Evolutionary conservation across 768 basidiomycete genomes (phyloP), one percentile per base, ranked within the genome.

Genomic region (Tulasnella sp.): DNA sequence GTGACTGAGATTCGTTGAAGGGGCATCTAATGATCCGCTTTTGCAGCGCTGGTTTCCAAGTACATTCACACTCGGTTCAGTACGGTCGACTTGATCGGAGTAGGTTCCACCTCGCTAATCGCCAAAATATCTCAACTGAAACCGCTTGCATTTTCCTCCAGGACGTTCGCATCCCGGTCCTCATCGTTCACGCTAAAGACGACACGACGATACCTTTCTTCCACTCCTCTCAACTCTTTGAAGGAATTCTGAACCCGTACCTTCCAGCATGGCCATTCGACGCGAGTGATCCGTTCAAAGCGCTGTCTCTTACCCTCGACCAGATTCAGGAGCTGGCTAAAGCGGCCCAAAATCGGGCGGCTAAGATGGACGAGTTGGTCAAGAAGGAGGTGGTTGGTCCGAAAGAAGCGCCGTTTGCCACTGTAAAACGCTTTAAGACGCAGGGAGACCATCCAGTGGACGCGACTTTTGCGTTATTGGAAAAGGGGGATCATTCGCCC

Each of bases 101-200:
- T 93, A 79, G 71, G 88, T 11, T 14, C 29, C 76, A 49, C 71
- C 39, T 34, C 76, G 67, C 34, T 74, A 22, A 22, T n/a, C n/a
- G 45, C 45, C 2, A 77, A 54, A 42, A 72, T 38, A 40, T 25
- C 58, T 36, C 36, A 37, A 78, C 19, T 49, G 54, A 25, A 49
- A 49, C 2, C 12, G 58, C 29, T 25, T 54, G 52, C 5, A n/a
- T 54, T 29, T 8, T n/a, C 9, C 80, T 29, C 3, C 52, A 93
- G 92, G 85, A 86, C 76, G 87, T 93, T 79, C 88, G 88, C 79
- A 87, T 88, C 0, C 89, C 91, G 11, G 86, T 92, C 8, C 84
- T 94, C 45, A 86, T 96, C 78, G 89, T 87, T 0, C 94, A 96
- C 81, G 89, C 93, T 8, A 85, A 86, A 77, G 86, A 94, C 81